These are phyloP conservation scores for Microbotryum silenes-acaulis DNA, from an alignment of 1,284 basidiomycete species.

Conservation along the genomic window DNA sequence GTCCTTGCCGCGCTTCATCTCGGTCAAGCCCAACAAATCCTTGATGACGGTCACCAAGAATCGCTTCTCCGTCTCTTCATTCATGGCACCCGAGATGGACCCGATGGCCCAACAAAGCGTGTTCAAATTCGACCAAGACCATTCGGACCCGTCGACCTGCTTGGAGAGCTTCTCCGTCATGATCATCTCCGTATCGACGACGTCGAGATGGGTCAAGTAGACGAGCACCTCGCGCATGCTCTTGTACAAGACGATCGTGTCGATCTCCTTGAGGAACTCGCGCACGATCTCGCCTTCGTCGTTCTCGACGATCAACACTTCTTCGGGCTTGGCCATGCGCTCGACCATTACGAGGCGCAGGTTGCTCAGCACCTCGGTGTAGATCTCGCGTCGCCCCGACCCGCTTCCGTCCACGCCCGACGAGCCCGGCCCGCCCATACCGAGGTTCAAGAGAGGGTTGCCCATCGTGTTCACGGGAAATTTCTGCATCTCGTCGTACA, in stretches of 20 bases:
- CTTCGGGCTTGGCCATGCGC: constrained; percentile 99
- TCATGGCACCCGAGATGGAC: constrained; percentile 98
- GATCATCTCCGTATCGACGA: constrained; percentile 91
- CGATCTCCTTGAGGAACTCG: constrained; percentile 98
- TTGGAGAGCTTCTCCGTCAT: constrained; percentile 93
- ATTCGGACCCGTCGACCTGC: constrained; percentile 70
- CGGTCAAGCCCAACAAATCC: constrained; percentile 89
- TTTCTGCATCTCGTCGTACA: constrained; percentile 96
- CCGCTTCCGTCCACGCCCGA: constrained; percentile 46
- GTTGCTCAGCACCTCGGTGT: constrained; percentile 89
- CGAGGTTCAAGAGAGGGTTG: constrained; percentile 76
- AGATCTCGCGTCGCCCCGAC: constrained; percentile 79
- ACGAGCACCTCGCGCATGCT: constrained; percentile 83
- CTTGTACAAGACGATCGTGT: constrained; percentile 98
- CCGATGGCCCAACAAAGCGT: constrained; percentile 99
- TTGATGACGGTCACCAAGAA: constrained; percentile 99
- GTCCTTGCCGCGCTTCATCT: constrained; percentile 99
- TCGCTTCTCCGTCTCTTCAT: constrained; percentile 97
- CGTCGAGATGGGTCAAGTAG: constrained; percentile 95
- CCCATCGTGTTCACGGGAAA: constrained; percentile 80
- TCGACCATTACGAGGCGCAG: constrained; percentile 94
- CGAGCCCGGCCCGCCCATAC: constrained; percentile 43
- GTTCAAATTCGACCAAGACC: constrained; percentile 99
- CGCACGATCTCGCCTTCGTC: constrained; percentile 99
- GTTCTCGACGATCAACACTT: constrained; percentile 97